These are phyloP conservation scores for Discostella stelligeroides DNA, from an alignment of 108 stramenopile species.

Conservation along the genomic window DNA sequence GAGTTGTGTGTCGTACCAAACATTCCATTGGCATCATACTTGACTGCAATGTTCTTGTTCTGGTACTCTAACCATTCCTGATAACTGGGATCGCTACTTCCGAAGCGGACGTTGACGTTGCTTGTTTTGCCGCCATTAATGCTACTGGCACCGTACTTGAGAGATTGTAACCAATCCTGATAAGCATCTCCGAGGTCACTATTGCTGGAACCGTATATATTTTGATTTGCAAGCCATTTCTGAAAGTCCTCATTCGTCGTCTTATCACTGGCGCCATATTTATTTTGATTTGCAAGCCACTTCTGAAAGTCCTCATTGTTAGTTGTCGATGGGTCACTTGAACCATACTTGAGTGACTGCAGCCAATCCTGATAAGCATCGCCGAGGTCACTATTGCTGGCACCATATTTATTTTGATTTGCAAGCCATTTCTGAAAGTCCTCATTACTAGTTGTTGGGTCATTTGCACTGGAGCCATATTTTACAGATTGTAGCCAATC, in stretches of 20 bases:
- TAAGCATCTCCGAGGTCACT: conserved; percentile 2
- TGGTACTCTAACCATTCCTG: conserved; percentile 39
- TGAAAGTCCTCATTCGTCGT: not conserved
- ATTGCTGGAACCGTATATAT: conserved; percentile 8
- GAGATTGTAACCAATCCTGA: conserved; percentile 10
- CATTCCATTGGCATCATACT: conserved; percentile 34
- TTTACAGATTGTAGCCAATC: conserved; percentile 5
- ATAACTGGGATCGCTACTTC: conserved; percentile 14
- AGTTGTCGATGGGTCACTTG: too few species aligned
- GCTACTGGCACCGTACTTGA: conserved; percentile 7
- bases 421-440: conserved; percentile 1
- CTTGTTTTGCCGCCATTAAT: not conserved
- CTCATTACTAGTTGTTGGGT: not conserved
- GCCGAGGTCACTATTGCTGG: not conserved
- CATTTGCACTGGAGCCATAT: not conserved
- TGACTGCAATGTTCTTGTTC: conserved; percentile 11
- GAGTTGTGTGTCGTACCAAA: conserved; percentile 24
- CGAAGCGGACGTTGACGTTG: conserved; percentile 18
- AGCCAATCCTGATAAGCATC: conserved; percentile 16
- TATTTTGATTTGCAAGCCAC: not conserved
- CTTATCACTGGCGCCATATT: conserved; percentile 5
- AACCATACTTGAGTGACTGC: too few species aligned
- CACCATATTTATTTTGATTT: conserved; percentile 6
- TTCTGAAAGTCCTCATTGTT: too few species aligned
- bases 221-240: not conserved